phyloP scores from a whole-genome alignment of 208 protist genomes.

The Herpetomonas samuelpessoai region DNA sequence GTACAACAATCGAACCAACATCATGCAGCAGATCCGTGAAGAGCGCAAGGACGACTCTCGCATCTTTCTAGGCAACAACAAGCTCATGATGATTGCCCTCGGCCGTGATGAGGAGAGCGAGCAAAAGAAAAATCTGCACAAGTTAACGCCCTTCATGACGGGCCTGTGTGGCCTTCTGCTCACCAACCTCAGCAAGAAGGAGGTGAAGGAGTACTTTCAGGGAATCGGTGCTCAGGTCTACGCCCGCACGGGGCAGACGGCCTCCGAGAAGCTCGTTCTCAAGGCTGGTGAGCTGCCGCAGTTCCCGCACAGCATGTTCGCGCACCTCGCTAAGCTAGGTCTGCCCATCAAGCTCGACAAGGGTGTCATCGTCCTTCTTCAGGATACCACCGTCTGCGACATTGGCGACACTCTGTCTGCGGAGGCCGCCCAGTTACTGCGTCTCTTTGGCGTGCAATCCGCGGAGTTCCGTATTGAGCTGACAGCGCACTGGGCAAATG shows the following conservation, averaged over 20 bases:
- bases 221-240: constrained; percentile 75
- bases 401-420: constrained; percentile 87
- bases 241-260: constrained; percentile 78
- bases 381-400: constrained; percentile 90
- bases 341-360: constrained; percentile 90
- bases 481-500: constrained; percentile 86
- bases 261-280: constrained; percentile 70
- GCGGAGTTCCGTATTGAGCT: constrained; percentile 84
- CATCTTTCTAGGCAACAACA: constrained; percentile 95
- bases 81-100: constrained; percentile 92
- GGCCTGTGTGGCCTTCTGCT: constrained; percentile 92
- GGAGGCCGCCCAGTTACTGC: constrained; percentile 89
- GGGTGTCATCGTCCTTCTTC: constrained; percentile 86
- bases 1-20: constrained; percentile 86
- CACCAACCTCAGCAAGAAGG: constrained; percentile 87
- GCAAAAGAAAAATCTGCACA: constrained; percentile 82
- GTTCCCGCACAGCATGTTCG: constrained; percentile 93
- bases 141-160: constrained; percentile 78
- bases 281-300: constrained; percentile 73
- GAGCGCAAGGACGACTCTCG: constrained; percentile 79
- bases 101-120: constrained; percentile 82
- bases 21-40: constrained; percentile 90
- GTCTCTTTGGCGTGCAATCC: constrained; percentile 80
- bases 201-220: constrained; percentile 91
- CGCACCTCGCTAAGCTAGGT: constrained; percentile 89